A percentile compares a stretch with the other conserved stretches of the same genome.
These are phyloP conservation scores for Tanacetum coccineum DNA, from an alignment of 129 eudicot species.

Conservation along the genomic window DNA sequence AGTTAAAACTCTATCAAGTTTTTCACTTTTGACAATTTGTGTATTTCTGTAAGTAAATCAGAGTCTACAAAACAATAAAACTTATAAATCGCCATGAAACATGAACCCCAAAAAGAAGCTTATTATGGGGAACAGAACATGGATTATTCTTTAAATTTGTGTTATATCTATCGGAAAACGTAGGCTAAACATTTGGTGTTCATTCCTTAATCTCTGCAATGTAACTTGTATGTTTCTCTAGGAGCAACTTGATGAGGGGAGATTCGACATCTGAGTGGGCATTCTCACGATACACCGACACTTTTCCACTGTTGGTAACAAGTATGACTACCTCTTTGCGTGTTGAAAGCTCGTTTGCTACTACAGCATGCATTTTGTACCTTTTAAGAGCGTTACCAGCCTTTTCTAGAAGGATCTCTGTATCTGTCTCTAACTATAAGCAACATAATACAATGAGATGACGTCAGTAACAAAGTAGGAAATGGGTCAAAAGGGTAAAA, in stretches of 20 bases:
- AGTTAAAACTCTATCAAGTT: not conserved
- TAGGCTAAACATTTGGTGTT: not conserved
- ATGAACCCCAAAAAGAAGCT: not conserved
- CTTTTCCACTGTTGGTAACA: slow-evolving; percentile 47
- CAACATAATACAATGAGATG: not conserved
- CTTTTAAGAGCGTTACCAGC: slow-evolving; percentile 68
- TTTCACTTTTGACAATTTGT: slow-evolving; percentile 7
- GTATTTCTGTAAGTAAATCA: slow-evolving; percentile 10
- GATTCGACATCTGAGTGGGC: slow-evolving; percentile 51
- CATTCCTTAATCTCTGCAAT: not conserved
- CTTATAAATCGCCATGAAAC: not conserved
- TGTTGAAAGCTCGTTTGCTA: slow-evolving; percentile 76
- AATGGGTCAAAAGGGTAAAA: no score
- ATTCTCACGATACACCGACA: slow-evolving; percentile 54
- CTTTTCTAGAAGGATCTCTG: slow-evolving; percentile 70
- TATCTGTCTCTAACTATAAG: slow-evolving; percentile 81
- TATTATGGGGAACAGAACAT: not conserved
- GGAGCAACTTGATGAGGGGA: slow-evolving; percentile 52
- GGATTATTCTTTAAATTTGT: slow-evolving; percentile 12
- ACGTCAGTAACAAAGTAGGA: not conserved
- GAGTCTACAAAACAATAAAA: not conserved
- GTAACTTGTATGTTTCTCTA: not conserved
- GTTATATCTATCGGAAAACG: no score
- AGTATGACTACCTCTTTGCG: slow-evolving; percentile 87
- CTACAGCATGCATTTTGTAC: slow-evolving; percentile 87